Conservation (phyloP, 805 yeast genomes). For the Lipomyces anomalus region DNA sequence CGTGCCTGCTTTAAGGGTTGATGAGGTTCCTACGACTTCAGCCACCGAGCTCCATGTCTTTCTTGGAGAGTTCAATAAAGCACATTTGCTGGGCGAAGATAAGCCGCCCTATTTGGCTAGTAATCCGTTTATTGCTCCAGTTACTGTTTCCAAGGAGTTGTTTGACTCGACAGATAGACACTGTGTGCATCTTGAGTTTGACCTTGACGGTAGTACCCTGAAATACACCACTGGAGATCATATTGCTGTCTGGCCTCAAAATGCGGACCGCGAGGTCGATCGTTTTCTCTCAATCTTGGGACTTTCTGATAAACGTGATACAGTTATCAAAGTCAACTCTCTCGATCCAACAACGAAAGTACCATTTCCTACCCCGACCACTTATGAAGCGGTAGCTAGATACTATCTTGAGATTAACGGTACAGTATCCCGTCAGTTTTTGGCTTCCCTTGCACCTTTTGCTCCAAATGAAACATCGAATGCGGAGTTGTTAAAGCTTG, state of each 20-base stretch:
- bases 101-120: slow-evolving; percentile 63
- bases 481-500: slow-evolving; percentile 44
- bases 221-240: slow-evolving; percentile 95
- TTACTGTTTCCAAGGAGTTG: slow-evolving; percentile 58
- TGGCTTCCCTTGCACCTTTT: slow-evolving; percentile 66
- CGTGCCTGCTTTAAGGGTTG: slow-evolving; percentile 54
- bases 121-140: slow-evolving; percentile 77
- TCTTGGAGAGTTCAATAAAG: slow-evolving; percentile 75
- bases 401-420: slow-evolving; percentile 89
- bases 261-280: slow-evolving; percentile 68
- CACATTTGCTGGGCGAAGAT: slow-evolving; percentile 41
- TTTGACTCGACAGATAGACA: slow-evolving; percentile 60
- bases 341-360: slow-evolving; percentile 50
- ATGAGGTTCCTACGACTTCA: slow-evolving; percentile 28
- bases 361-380: slow-evolving; percentile 55
- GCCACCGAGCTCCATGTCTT: slow-evolving; percentile 45
- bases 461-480: slow-evolving; percentile 66
- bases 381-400: slow-evolving; percentile 81
- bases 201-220: slow-evolving; percentile 64
- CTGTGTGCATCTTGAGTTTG: slow-evolving; percentile 89
- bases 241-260: slow-evolving; percentile 90
- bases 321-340: slow-evolving; percentile 58
- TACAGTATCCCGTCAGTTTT: slow-evolving; percentile 83
- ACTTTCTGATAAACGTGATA: slow-evolving; percentile 46
- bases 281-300: slow-evolving; percentile 60